Evolutionary conservation across 176 grass and related monocot species (phyloP).

Genomic region (Zoysia pacifica): DNA sequence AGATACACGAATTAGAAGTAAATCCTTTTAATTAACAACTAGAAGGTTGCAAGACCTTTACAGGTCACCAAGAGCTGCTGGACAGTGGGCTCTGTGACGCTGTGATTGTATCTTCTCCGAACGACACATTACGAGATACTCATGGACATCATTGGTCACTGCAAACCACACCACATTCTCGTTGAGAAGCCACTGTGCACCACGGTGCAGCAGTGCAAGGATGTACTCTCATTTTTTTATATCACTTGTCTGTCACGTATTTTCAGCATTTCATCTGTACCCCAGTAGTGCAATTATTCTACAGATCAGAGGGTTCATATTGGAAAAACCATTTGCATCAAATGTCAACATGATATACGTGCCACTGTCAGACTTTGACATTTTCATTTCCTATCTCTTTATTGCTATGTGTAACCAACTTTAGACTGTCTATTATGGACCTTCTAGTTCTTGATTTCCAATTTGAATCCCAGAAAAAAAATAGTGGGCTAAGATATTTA

Average conservation of each 20-base stretch:
- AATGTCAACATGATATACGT: constrained; percentile 13
- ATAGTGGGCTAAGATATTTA: no score
- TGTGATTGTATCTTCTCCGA: constrained; percentile 79
- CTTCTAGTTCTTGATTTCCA: neutral
- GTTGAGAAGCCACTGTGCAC: constrained; percentile 97
- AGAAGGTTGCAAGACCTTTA: constrained; percentile 63
- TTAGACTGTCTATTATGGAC: neutral
- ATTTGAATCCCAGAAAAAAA: neutral
- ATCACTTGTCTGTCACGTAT: neutral
- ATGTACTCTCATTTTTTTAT: constrained; percentile 38
- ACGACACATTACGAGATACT: constrained; percentile 88
- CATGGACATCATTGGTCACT: constrained; percentile 71
- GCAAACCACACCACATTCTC: constrained; percentile 70
- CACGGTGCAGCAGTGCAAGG: constrained; percentile 68
- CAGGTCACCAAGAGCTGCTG: constrained; percentile 72
- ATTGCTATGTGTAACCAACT: neutral
- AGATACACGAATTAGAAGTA: no score
- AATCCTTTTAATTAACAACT: constrained; percentile 2
- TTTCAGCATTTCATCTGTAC: neutral
- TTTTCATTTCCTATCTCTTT: neutral
- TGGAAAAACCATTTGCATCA: neutral
- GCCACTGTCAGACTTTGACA: no score
- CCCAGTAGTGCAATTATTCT: neutral
- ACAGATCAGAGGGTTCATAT: neutral
- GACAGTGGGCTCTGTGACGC: constrained; percentile 81